Percentiles rank a stretch among this genome's conserved stretches.
phyloP scores from a whole-genome alignment of 139 green algal genomes.

The Micromonas pusilla region DNA sequence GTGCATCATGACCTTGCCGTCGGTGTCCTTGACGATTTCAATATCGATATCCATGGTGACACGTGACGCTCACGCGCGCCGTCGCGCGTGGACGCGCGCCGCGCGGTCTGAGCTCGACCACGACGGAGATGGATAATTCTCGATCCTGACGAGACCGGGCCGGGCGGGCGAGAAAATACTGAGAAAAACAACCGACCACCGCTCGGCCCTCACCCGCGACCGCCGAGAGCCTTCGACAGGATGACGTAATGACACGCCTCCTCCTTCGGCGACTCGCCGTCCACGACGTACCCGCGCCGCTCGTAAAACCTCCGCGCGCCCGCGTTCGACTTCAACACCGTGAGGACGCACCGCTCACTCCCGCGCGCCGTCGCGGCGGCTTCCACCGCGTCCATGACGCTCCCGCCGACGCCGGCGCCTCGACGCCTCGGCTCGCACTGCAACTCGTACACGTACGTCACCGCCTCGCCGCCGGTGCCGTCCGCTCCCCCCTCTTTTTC shows the following conservation, averaged over 20 bases:
- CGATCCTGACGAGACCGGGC: no score
- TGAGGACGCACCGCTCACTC: background rate
- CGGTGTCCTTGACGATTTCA: no score
- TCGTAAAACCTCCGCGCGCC: background rate
- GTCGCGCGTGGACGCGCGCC: no score
- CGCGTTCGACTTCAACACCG: constrained; percentile 16
- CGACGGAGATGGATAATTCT: no score
- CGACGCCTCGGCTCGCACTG: background rate
- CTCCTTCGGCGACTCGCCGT: background rate
- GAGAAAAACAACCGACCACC: no score
- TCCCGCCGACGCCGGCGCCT: background rate
- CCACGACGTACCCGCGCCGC: background rate
- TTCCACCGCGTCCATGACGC: background rate
- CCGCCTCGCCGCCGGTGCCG: background rate
- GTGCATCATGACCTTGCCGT: no score
- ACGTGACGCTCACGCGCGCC: no score
- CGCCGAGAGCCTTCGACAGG: background rate
- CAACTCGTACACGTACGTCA: constrained; percentile 21
- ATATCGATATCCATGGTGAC: no score
- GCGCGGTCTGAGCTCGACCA: no score
- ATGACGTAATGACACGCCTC: constrained; percentile 20
- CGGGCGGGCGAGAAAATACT: no score
- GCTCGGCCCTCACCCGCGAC: background rate
- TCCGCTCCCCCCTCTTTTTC: no score
- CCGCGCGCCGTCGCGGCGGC: background rate